Percentiles rank a stretch among this genome's conserved stretches.
phyloP scores from a whole-genome alignment of 2,329 filamentous ascomycete species.

The Beauveria sp. region DNA sequence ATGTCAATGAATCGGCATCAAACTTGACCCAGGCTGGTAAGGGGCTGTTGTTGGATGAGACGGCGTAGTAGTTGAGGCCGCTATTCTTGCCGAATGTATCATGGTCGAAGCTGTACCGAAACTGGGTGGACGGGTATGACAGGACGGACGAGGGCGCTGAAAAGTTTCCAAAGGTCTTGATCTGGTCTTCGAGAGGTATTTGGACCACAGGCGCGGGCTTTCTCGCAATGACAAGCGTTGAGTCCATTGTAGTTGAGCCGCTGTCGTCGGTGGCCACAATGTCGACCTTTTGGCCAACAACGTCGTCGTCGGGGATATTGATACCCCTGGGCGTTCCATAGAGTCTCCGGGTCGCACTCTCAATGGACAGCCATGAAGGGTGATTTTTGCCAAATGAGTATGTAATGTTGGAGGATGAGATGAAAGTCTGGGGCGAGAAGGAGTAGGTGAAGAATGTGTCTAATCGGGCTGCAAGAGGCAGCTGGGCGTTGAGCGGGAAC shows the following conservation, averaged over 20 bases:
- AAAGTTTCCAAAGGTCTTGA: slow-evolving; percentile 49
- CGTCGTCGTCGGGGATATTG: slow-evolving; percentile 41
- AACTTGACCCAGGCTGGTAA: slow-evolving; percentile 83
- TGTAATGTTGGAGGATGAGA: slow-evolving; percentile 52
- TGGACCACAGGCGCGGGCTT: slow-evolving; percentile 45
- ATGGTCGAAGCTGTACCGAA: slow-evolving; percentile 45
- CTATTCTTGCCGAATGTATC: slow-evolving; percentile 56
- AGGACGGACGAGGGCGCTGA: slow-evolving; percentile 54
- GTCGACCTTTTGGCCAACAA: slow-evolving; percentile 53
- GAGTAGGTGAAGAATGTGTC: slow-evolving; percentile 60
- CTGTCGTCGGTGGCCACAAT: slow-evolving; percentile 62
- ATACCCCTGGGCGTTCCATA: slow-evolving; percentile 58
- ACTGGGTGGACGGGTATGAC: slow-evolving; percentile 43
- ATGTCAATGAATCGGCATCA: slow-evolving; percentile 53
- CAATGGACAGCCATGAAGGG: slow-evolving; percentile 69
- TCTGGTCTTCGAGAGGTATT: slow-evolving; percentile 50
- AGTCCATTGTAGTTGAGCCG: slow-evolving; percentile 56
- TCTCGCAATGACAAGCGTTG: slow-evolving; percentile 63
- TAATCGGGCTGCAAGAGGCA: slow-evolving; percentile 69
- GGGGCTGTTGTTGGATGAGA: slow-evolving; percentile 69
- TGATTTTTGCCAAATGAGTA: slow-evolving; percentile 58
- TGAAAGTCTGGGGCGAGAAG: slow-evolving; percentile 69
- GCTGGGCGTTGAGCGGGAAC: slow-evolving; percentile 78
- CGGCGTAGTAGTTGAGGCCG: slow-evolving; percentile 65
- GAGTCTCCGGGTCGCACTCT: slow-evolving; percentile 56